These are phyloP conservation scores for Candida mesenterica DNA, from an alignment of 1,139 yeast genomes.

Conservation along the genomic window DNA sequence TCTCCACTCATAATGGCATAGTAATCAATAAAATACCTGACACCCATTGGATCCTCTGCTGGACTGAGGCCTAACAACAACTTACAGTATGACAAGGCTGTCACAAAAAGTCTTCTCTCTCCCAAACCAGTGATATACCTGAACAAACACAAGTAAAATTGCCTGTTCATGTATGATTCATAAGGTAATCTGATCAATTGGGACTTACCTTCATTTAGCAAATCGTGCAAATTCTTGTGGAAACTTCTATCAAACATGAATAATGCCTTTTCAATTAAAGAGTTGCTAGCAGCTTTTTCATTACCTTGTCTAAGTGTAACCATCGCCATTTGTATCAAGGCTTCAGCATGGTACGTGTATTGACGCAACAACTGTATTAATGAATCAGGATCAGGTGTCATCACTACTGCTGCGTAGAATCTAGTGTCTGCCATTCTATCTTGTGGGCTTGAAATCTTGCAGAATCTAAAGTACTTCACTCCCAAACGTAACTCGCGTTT, in stretches of 20 bases:
- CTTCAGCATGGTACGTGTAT: slow-evolving; percentile 74
- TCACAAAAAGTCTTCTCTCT: slow-evolving; percentile 71
- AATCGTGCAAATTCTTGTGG: slow-evolving; percentile 40
- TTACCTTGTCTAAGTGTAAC: slow-evolving; percentile 77
- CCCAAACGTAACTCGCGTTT: slow-evolving; percentile 47
- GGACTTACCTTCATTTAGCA: slow-evolving; percentile 50
- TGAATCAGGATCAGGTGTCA: slow-evolving; percentile 71
- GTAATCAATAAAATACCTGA: slow-evolving; percentile 76
- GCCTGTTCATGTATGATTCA: slow-evolving; percentile 72
- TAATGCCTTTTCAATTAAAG: slow-evolving; percentile 71
- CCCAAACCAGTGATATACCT: slow-evolving; percentile 70
- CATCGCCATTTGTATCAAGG: slow-evolving; percentile 77
- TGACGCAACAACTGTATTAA: slow-evolving; percentile 54
- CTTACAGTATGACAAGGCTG: slow-evolving; percentile 77
- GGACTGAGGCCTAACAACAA: slow-evolving; percentile 69
- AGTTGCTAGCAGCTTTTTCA: slow-evolving; percentile 62
- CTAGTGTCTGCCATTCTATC: slow-evolving; percentile 54
- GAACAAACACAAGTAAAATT: slow-evolving; percentile 70
- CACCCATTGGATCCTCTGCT: slow-evolving; percentile 81
- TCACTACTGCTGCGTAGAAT: slow-evolving; percentile 64
- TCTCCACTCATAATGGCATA: slow-evolving; percentile 72
- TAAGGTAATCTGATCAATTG: slow-evolving; percentile 73
- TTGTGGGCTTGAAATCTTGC: slow-evolving; percentile 37
- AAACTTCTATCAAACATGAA: slow-evolving; percentile 71
- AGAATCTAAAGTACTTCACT: slow-evolving; percentile 54